Conservation (phyloP, 139 green algal species). For the Monoraphidium neglectum region DNA sequence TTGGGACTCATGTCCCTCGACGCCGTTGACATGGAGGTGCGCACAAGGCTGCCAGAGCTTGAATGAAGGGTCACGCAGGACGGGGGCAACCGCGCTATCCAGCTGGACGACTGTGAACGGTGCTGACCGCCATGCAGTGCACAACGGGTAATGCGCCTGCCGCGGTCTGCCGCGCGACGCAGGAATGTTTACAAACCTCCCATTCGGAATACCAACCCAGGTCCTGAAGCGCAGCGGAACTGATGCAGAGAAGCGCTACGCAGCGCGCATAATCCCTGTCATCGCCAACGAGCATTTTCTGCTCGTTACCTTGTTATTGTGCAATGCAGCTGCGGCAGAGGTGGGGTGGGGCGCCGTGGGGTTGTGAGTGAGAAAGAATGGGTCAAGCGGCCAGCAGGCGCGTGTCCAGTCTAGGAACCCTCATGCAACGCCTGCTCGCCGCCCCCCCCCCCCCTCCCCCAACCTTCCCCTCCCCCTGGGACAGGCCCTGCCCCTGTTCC, state of each 20-base stretch:
- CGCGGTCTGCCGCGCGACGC: conserved; percentile 6
- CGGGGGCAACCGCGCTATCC: neutral
- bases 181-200: neutral
- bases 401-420: too few relatives aligned
- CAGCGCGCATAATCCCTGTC: conserved; percentile 28
- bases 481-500: conserved; percentile 73
- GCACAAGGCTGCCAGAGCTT: too few relatives aligned
- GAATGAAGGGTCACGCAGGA: too few relatives aligned
- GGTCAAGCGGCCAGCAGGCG: too few relatives aligned
- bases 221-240: conserved; percentile 31
- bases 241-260: conserved; percentile 23
- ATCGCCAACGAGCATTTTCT: conserved; percentile 55
- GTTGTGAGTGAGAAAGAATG: conserved; percentile 2
- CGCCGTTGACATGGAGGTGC: conserved; percentile 71
- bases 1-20: conserved; percentile 74
- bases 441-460: too few relatives aligned
- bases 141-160: neutral
- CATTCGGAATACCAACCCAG: neutral
- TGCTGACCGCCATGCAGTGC: neutral
- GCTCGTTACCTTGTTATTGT: conserved; percentile 62
- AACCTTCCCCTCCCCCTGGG: too few relatives aligned
- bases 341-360: neutral
- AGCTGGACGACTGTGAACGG: neutral
- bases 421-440: too few relatives aligned
- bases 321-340: conserved; percentile 53